Base-by-base conservation (phyloP, 202 grass and related monocot genomes). In the Saccharum hybrid region DNA sequence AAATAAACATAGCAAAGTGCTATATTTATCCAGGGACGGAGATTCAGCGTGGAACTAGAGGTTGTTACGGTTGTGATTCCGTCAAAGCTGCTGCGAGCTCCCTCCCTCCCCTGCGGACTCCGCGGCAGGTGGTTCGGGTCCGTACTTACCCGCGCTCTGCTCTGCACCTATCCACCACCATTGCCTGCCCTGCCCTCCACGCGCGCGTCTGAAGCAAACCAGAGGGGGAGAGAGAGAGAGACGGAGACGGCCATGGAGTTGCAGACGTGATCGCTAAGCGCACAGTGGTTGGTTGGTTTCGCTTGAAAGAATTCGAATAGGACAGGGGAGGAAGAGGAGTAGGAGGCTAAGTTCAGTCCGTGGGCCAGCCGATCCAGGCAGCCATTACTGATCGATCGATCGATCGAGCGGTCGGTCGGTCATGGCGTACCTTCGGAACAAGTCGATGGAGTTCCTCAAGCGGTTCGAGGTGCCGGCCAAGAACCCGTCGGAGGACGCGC, bases 401-500 rank as follows among this genome's bases (percentile, higher is more conserved):
- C 4, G 5, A 11, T 0, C 2, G 36, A 10, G 0, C 41, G 10
- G 13, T 14, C 46, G 46, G 4, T 18, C 61, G 73, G 65, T 7
- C 78, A 93, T 93, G 91, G 69, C 88, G 19, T 96, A 49, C 74
- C 41, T 93, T 4, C 57, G 83, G 26, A 91, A 75, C 57, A 90
- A 87, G 39, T 96, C 93, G 4, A 90, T 90, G 84, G 89, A 91
- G 48, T 95, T 96, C 48, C 46, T 99, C 0, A 92, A 85, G 67
- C 85, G 86, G 39, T 96, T 99, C 76, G 93, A 99, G 66, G 79
- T 99, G 71, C 87, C 88, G 65, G 45, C 89, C 6, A 99, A 98
- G 87, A 95, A 94, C 31, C 91, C 96, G 68, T 91, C 93, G 10
- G 91, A 91, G 85, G 96, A 96, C 18, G 96, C 88, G 39, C 96